A percentile compares a stretch with the other conserved stretches of the same genome.
Evolutionary conservation across 1,284 basidiomycete genomes (phyloP).

Genomic region (Apiotrichum sp.): DNA sequence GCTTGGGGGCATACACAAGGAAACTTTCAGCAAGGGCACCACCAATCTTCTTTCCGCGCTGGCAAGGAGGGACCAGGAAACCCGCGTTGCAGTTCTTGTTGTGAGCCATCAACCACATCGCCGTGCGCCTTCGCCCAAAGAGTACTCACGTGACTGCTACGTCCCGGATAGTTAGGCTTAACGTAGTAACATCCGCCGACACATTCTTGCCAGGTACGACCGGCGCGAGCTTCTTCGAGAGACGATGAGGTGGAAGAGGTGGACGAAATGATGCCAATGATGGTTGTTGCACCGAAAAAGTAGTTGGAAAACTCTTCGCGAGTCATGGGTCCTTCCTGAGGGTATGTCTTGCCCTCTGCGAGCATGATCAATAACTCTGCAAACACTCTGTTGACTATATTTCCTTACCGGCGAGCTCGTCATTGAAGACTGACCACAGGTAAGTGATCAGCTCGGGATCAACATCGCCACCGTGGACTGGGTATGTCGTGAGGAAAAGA

Average conservation of each 20-base stretch:
- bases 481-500: slow-evolving; percentile 54
- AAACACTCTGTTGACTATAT: too few relatives aligned
- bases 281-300: slow-evolving; percentile 70
- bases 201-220: slow-evolving; percentile 59
- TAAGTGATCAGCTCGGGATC: slow-evolving; percentile 56
- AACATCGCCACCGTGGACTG: slow-evolving; percentile 56
- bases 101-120: too few relatives aligned
- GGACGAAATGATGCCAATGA: slow-evolving; percentile 58
- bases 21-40: slow-evolving; percentile 69
- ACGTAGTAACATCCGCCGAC: slow-evolving; percentile 79
- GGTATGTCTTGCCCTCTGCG: slow-evolving; percentile 65
- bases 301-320: slow-evolving; percentile 56
- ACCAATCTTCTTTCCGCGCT: slow-evolving; percentile 67
- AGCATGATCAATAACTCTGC: neutral
- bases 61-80: slow-evolving; percentile 69
- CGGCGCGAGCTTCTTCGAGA: slow-evolving; percentile 33
- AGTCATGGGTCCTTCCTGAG: slow-evolving; percentile 62
- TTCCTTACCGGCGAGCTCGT: slow-evolving; percentile 57
- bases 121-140: too few relatives aligned
- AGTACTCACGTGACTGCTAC: slow-evolving; percentile 74
- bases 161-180: slow-evolving; percentile 88
- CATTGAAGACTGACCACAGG: slow-evolving; percentile 61
- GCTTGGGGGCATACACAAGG: slow-evolving; percentile 66
- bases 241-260: slow-evolving; percentile 19
- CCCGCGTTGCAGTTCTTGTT: slow-evolving; percentile 54